Conservation (phyloP, 768 basidiomycete genomes). For the Suillus placidus region DNA sequence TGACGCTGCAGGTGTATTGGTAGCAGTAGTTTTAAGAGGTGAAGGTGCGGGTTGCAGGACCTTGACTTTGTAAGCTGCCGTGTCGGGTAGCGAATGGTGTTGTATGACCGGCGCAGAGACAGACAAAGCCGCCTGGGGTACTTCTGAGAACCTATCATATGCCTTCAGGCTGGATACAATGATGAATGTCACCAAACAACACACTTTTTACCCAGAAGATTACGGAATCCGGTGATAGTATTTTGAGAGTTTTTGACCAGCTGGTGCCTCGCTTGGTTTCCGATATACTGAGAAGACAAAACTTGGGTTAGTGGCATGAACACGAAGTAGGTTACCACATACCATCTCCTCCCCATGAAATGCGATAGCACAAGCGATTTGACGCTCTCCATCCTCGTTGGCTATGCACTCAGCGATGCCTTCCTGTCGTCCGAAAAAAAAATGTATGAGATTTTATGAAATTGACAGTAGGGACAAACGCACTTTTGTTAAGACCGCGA, state of each 20-base stretch:
- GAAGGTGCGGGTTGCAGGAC: constrained; percentile 78
- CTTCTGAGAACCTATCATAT: constrained; percentile 70
- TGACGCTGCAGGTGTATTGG: constrained; percentile 67
- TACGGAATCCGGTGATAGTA: constrained; percentile 93
- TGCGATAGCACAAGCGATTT: constrained; percentile 92
- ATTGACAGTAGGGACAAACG: constrained; percentile 20
- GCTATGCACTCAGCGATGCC: constrained; percentile 93
- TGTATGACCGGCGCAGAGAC: constrained; percentile 75
- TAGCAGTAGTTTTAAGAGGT: constrained; percentile 58
- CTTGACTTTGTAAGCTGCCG: constrained; percentile 83
- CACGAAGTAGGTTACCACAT: constrained; percentile 33
- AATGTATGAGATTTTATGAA: neutral
- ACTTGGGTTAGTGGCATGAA: constrained; percentile 12
- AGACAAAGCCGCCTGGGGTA: constrained; percentile 53
- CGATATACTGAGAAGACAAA: constrained; percentile 73
- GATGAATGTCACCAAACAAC: constrained; percentile 24
- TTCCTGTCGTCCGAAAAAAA: constrained; percentile 53
- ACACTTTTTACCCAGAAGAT: constrained; percentile 90
- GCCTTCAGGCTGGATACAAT: neutral
- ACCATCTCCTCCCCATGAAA: constrained; percentile 93
- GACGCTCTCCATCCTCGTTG: constrained; percentile 97
- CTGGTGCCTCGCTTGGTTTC: constrained; percentile 91
- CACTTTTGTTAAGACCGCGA: constrained; percentile 94
- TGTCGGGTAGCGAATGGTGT: constrained; percentile 69
- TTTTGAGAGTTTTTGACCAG: constrained; percentile 94